Base-by-base conservation (phyloP, 352 stramenopile genomes). In the Phytophthora cactorum region DNA sequence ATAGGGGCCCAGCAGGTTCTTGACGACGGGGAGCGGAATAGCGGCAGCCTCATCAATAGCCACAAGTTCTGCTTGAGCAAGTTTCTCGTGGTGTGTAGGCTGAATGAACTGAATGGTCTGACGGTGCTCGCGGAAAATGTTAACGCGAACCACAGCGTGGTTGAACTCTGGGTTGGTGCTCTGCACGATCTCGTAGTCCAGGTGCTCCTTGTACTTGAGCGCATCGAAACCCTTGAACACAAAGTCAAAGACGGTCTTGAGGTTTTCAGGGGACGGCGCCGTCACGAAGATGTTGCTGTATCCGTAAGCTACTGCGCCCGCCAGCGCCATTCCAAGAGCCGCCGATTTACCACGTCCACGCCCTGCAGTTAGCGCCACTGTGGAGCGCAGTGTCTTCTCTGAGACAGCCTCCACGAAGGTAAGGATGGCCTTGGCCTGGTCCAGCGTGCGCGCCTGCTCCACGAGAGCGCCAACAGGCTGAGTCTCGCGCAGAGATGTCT, bases 31-130 rank as follows among this genome's bases (percentile, higher is more conserved):
- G 12, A 99, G 87, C n/a, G 98, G 98, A 72, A 99, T 99, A 11
- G 98, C 98, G n/a, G 98, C 98, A 25, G 98, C 98, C 77, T 99
- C 98, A 76, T 99, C 98, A 62, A 99, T 97, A 5, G 97, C 97
- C 10, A 99, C 76, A 59, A 99, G 91, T 74, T 99, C 98, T 3
- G 97, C 97, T 65, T 99, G 97, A 34, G 95, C 88, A 60, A 99
- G 94, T 70, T 99, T 98, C 70, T 98, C 91, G 55, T 97, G 88
- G 70, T 99, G 95, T 45, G 88, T 86, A 22, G 97, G 96, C 71
- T 95, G 78, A 31, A 97, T 98, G 81, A 99, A 99, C 83, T 99
- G 94, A 63, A 99, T 98, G 1, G 92, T 98, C 79, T 99, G 97
- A 38, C 96, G 88, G 70, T 99, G 97, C 70, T 97, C 94, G 49